Percentiles rank a stretch among this genome's conserved stretches.
Evolutionary conservation across 306 rosid species (phyloP).

Genomic region (Oemleria cerasiformis): DNA sequence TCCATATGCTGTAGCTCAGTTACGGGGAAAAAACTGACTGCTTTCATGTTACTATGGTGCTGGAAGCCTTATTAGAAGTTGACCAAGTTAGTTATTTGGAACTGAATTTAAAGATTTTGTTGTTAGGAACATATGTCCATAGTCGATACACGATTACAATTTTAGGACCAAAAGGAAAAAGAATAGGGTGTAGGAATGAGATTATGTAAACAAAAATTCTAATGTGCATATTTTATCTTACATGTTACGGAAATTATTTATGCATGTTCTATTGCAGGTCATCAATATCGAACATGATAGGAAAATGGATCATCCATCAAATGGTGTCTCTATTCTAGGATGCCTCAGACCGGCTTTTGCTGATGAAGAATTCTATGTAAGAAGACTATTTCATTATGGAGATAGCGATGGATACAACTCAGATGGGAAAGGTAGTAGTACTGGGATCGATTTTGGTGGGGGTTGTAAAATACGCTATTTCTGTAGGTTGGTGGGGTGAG

Average conservation of each 20-base stretch:
- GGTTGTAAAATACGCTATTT: no score
- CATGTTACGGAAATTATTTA: conserved; percentile 12
- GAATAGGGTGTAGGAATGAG: not conserved
- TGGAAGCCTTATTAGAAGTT: not conserved
- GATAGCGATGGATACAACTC: conserved; percentile 55
- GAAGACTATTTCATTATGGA: conserved; percentile 46
- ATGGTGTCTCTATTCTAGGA: conserved; percentile 86
- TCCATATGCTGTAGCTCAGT: not conserved
- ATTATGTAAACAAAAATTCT: not conserved
- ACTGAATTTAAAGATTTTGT: not conserved
- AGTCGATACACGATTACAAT: no score
- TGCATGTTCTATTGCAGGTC: conserved; percentile 47
- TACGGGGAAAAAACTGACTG: not conserved
- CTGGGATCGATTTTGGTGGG: not conserved
- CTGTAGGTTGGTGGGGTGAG: not conserved
- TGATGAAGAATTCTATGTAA: conserved; percentile 68
- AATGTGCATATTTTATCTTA: not conserved
- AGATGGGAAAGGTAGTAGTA: conserved; percentile 75
- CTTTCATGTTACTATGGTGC: not conserved
- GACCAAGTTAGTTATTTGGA: not conserved
- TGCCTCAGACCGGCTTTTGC: conserved; percentile 72
- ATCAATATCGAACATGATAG: conserved; percentile 45
- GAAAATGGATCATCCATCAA: conserved; percentile 75
- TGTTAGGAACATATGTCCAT: not conserved
- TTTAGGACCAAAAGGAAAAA: not conserved